Evolutionary conservation across 2,329 filamentous ascomycete species (phyloP), one percentile per base, ranked within the genome.

Genomic region (Pseudogymnoascus sp.): DNA sequence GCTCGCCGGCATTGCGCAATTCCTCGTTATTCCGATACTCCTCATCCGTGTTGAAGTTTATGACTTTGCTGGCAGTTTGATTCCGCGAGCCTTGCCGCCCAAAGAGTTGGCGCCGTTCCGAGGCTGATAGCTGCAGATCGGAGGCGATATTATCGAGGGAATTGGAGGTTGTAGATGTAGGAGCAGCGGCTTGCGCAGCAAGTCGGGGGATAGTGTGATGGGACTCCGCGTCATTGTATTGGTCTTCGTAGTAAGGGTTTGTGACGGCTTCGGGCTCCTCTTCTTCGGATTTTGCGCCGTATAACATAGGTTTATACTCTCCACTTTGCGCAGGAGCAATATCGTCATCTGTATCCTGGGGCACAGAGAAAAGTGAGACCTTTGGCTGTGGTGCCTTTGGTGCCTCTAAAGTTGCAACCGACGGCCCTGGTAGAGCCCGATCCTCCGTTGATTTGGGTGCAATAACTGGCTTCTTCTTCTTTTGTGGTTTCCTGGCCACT

Each of bases 11-110:
- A 16, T 86, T 83, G 9, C 90, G 84, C 20, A 95, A 72, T 66
- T 81, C 80, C 75, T 96, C 89, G 73, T 97, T 97, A 69, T 89
- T 85, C 22, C 82, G 83, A 73, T 97, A 97, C 76, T 97, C 92
- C 62, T 79, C 77, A 71, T 95, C 91, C 66, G 91, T 92, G 75
- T 96, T 90, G 81, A 97, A 96, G 69, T 88, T 92, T 65, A 92
- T 81, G 37, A 96, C 81, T 43, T 83, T 86, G n/a, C 83, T 79
- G 2, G 79, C 79, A n/a, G 82, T 77, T 6, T 41, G 57, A 64
- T 62, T 66, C 60, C 25, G 43, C 28, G 70, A 70, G 33, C 62
- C 66, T 63, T 78, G 74, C 4, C 92, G 88, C 1, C 93, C 93
- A 70, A 97, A 93, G 3, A 97, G 83, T 71, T 95, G 92, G 41